Conservation (phyloP, 78 protist species). For the Isochrysis galbana region DNA sequence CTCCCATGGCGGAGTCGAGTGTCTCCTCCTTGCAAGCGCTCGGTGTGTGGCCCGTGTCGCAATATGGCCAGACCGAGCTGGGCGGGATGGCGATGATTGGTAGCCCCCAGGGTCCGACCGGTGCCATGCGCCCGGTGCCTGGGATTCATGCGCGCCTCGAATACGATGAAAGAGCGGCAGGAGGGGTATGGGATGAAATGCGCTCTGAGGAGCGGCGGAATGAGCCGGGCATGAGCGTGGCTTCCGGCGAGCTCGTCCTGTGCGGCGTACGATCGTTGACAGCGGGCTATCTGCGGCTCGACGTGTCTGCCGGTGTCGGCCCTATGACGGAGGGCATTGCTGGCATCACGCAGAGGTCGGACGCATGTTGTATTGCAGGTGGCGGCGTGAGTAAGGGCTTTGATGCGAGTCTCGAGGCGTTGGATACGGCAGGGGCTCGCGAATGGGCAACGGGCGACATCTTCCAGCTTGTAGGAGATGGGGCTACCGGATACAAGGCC, state of each 20-base stretch:
- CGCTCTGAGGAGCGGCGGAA: not conserved
- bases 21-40: not conserved
- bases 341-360: too few species aligned
- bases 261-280: not conserved
- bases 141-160: not conserved
- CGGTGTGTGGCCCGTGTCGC: not conserved
- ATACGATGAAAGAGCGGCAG: not conserved
- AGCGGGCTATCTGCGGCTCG: not conserved
- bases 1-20: not conserved
- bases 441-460: not conserved
- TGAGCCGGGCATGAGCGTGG: not conserved
- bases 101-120: not conserved
- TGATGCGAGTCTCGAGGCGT: not conserved
- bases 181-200: not conserved
- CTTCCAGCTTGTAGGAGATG: not conserved
- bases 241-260: not conserved
- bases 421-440: not conserved
- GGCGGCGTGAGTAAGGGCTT: not conserved
- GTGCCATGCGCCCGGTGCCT: not conserved
- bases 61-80: constrained; percentile 9
- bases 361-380: too few species aligned
- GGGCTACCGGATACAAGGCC: not conserved
- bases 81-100: not conserved
- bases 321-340: too few species aligned
- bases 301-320: too few species aligned